These are phyloP conservation scores for Murraya koenigii DNA, from an alignment of 345 rosid species.

Conservation along the genomic window DNA sequence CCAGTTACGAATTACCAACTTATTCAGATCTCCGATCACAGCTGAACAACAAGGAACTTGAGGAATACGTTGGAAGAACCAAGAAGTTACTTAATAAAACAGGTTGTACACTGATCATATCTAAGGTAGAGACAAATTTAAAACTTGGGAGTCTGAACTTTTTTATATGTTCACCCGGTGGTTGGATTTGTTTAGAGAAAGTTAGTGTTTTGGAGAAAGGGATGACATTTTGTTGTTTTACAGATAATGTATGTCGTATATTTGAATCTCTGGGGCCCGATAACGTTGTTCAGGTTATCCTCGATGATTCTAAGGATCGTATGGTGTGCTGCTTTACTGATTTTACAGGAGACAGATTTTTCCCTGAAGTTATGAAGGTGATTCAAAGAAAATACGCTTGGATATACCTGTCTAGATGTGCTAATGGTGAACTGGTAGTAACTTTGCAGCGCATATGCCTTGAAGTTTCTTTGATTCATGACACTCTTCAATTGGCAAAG, in stretches of 20 bases:
- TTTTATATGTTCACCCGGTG: background rate
- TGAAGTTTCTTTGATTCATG: background rate
- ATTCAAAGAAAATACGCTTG: background rate
- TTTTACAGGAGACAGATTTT: background rate
- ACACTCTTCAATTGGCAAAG: background rate
- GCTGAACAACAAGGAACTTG: background rate
- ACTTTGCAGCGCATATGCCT: background rate
- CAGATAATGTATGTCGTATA: background rate
- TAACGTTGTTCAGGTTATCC: slow-evolving; percentile 10
- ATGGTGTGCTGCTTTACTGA: background rate
- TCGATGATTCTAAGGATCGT: background rate
- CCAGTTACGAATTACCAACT: background rate
- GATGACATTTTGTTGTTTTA: background rate
- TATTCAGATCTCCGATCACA: background rate
- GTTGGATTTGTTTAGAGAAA: background rate
- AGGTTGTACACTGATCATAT: slow-evolving; percentile 11
- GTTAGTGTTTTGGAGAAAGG: background rate
- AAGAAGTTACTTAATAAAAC: background rate
- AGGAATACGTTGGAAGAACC: background rate
- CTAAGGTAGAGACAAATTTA: background rate
- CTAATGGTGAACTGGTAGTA: background rate
- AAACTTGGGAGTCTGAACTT: background rate
- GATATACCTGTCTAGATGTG: slow-evolving; percentile 2
- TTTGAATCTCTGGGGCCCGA: background rate
- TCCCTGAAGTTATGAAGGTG: background rate